These are phyloP conservation scores for Cucumis sativus DNA, from an alignment of 306 rosid species.

Conservation along the genomic window DNA sequence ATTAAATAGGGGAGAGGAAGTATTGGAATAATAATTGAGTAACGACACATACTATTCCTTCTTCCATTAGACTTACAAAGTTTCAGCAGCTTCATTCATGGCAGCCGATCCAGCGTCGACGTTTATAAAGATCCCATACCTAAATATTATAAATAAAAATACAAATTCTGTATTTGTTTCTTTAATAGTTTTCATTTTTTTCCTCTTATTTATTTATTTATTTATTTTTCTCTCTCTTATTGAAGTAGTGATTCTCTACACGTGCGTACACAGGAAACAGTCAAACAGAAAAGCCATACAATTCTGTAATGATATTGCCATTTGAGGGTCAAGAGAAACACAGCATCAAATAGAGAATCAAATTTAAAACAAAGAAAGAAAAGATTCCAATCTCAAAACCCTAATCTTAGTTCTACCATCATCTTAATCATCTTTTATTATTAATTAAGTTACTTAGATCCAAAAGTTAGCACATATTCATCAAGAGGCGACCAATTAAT, in stretches of 20 bases:
- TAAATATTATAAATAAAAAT: neutral
- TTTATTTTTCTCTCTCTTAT: neutral
- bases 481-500: neutral
- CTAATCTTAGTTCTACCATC: neutral
- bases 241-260: neutral
- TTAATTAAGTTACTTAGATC: neutral
- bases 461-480: neutral
- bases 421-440: neutral
- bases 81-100: neutral
- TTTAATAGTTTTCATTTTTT: neutral
- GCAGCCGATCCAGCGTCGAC: neutral
- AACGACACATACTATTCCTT: neutral
- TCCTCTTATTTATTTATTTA: neutral
- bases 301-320: slow-evolving; percentile 4
- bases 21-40: neutral
- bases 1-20: neutral
- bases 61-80: neutral
- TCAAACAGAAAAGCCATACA: slow-evolving; percentile 1
- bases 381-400: slow-evolving; percentile 1
- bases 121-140: neutral
- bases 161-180: neutral
- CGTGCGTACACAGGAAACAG: neutral
- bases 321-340: neutral
- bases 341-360: neutral
- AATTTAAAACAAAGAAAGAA: no score